Conservation (phyloP, 1,284 basidiomycete genomes). For the Ustanciosporium gigantosporum region DNA sequence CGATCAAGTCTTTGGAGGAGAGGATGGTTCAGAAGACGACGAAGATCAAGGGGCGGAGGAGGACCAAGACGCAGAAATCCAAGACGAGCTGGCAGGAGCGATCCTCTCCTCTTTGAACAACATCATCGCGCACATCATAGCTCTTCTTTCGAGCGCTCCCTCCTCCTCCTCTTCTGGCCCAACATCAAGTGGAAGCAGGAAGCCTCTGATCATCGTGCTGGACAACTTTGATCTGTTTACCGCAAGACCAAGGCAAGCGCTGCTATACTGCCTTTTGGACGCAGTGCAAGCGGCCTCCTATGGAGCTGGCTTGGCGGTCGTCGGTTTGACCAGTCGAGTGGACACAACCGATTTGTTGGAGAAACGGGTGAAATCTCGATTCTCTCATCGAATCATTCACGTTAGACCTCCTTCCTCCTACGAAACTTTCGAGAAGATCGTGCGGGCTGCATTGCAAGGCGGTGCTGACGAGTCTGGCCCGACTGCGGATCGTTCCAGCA, state of each 20-base stretch:
- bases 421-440: slow-evolving; percentile 30
- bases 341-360: slow-evolving; percentile 55
- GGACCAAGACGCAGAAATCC: slow-evolving; percentile 26
- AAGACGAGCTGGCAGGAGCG: slow-evolving; percentile 19
- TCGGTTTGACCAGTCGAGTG: slow-evolving; percentile 48
- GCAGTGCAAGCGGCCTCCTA: slow-evolving; percentile 58
- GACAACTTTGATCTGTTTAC: slow-evolving; percentile 57
- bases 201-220: slow-evolving; percentile 53
- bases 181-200: slow-evolving; percentile 3
- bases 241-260: slow-evolving; percentile 46
- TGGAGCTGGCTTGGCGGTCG: slow-evolving; percentile 47
- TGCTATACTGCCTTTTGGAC: slow-evolving; percentile 59
- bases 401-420: slow-evolving; percentile 34
- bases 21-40: slow-evolving; percentile 12
- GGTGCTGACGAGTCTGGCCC: neutral
- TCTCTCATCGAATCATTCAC: slow-evolving; percentile 55
- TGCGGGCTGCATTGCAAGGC: slow-evolving; percentile 19
- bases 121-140: slow-evolving; percentile 48
- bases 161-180: neutral
- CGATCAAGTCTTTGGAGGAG: slow-evolving; percentile 31
- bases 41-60: slow-evolving; percentile 8
- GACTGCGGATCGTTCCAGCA: neutral
- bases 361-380: slow-evolving; percentile 58
- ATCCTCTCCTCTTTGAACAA: slow-evolving; percentile 39
- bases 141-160: slow-evolving; percentile 41